Evolutionary conservation across 2,329 filamentous ascomycete species (phyloP).

Genomic region (Alternaria longipes): DNA sequence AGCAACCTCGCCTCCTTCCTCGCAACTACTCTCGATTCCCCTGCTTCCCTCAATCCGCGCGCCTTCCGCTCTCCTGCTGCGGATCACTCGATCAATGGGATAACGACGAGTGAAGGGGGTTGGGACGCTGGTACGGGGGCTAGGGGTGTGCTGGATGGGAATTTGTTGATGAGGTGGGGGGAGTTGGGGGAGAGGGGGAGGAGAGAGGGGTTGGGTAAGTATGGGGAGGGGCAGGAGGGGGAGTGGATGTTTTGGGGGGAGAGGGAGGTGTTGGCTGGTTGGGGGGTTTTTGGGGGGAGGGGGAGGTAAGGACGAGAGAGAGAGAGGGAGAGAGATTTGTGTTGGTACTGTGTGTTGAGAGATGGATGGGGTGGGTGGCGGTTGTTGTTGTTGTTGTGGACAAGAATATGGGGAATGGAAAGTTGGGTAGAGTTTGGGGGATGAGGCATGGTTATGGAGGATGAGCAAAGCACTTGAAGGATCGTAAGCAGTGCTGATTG

Average conservation of each 20-base stretch:
- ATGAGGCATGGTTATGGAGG: too few species aligned
- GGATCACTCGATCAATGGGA: slow-evolving; percentile 19
- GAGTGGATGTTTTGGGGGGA: slow-evolving; percentile 75
- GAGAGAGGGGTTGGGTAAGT: slow-evolving; percentile 76
- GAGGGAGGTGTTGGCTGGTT: slow-evolving; percentile 71
- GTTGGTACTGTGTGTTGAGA: neutral
- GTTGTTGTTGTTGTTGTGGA: too few species aligned
- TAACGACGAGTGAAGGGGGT: slow-evolving; percentile 45
- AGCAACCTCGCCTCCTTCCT: slow-evolving; percentile 83
- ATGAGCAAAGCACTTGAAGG: too few species aligned
- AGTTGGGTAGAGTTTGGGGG: too few species aligned
- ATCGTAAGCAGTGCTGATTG: too few species aligned
- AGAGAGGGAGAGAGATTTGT: neutral
- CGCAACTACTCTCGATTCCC: slow-evolving; percentile 74
- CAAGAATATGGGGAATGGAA: too few species aligned
- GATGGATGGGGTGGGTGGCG: neutral
- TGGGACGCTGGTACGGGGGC: slow-evolving; percentile 56
- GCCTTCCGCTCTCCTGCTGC: slow-evolving; percentile 72
- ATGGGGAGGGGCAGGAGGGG: slow-evolving; percentile 70
- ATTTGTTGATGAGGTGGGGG: slow-evolving; percentile 76
- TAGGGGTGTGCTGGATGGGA: slow-evolving; percentile 79
- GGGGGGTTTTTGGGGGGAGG: slow-evolving; percentile 61
- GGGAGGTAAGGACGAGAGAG: slow-evolving; percentile 15
- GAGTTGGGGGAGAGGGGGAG: slow-evolving; percentile 77
- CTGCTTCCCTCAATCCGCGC: slow-evolving; percentile 83